phyloP scores from a whole-genome alignment of 345 rosid species.

The Acer saccharum region DNA sequence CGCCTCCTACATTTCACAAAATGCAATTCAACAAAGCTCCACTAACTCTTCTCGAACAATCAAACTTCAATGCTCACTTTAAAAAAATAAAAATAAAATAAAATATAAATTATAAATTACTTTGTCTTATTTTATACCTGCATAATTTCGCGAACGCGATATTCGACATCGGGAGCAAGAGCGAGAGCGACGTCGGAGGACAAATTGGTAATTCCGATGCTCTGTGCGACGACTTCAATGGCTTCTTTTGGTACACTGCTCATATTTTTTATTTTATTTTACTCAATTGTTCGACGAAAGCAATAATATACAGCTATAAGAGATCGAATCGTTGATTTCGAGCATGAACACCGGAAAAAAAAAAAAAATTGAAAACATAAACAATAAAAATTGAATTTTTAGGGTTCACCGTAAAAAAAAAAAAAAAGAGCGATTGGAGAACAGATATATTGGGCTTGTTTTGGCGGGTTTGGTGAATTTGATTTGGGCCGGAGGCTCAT shows the following conservation, averaged over 20 bases:
- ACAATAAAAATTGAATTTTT: neutral
- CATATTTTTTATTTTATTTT: conserved; percentile 23
- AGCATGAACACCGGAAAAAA: neutral
- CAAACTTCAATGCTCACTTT: too few species aligned
- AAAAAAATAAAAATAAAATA: too few species aligned
- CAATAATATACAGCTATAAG: neutral
- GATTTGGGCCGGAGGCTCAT: too few species aligned
- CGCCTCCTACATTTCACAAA: conserved; percentile 58
- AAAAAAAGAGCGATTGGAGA: too few species aligned
- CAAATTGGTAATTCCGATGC: conserved; percentile 70
- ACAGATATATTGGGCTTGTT: too few species aligned
- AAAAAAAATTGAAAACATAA: neutral
- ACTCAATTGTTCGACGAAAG: neutral
- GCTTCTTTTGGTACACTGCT: conserved; percentile 71
- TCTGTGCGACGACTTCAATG: conserved; percentile 85
- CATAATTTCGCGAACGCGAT: conserved; percentile 83
- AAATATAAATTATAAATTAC: neutral
- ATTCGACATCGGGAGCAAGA: conserved; percentile 83
- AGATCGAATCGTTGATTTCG: neutral
- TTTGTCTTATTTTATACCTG: conserved; percentile 43
- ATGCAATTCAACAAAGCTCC: neutral
- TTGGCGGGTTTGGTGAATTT: neutral
- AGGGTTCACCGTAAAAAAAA: neutral
- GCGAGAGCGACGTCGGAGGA: conserved; percentile 66
- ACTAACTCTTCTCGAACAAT: too few species aligned